These are phyloP conservation scores for Schizothecium vesticola DNA, from an alignment of 495 filamentous ascomycete species.

Conservation along the genomic window DNA sequence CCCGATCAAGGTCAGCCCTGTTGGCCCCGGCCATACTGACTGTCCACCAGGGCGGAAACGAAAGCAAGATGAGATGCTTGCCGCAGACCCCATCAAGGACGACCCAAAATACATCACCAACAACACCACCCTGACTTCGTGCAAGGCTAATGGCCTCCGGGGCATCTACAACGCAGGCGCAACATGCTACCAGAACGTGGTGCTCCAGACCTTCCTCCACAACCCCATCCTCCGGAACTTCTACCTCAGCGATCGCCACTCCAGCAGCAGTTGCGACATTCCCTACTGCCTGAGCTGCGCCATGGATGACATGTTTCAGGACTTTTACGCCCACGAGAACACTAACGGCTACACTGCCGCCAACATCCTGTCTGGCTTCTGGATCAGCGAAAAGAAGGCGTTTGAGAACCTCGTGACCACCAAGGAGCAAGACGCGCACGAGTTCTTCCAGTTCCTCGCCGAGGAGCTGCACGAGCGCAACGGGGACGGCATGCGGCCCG, in stretches of 20 bases:
- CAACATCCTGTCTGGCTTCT: slow-evolving; percentile 71
- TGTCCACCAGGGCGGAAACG: slow-evolving; percentile 44
- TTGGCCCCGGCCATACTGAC: not conserved
- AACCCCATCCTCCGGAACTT: slow-evolving; percentile 81
- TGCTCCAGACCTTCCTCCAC: slow-evolving; percentile 81
- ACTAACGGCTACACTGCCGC: slow-evolving; percentile 79
- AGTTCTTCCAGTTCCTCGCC: slow-evolving; percentile 89
- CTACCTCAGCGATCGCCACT: slow-evolving; percentile 81
- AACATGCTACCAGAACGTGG: slow-evolving; percentile 90
- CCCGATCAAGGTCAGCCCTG: not conserved
- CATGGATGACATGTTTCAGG: slow-evolving; percentile 85
- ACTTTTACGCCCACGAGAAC: slow-evolving; percentile 77
- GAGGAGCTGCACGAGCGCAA: slow-evolving; percentile 76
- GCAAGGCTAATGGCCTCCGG: slow-evolving; percentile 66
- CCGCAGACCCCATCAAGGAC: slow-evolving; percentile 47
- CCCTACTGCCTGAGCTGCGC: slow-evolving; percentile 77
- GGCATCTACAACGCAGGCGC: slow-evolving; percentile 93
- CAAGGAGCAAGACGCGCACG: slow-evolving; percentile 89
- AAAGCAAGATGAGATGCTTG: slow-evolving; percentile 56
- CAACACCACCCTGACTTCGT: slow-evolving; percentile 59
- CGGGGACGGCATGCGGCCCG: slow-evolving; percentile 49
- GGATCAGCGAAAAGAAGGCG: slow-evolving; percentile 60
- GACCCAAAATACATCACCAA: slow-evolving; percentile 53
- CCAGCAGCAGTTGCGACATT: slow-evolving; percentile 57
- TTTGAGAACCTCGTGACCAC: slow-evolving; percentile 78